A percentile compares a stretch with the other conserved stretches of the same genome.
phyloP scores from a whole-genome alignment of 2,329 filamentous ascomycete species.

The Aureobasidium namibiae region DNA sequence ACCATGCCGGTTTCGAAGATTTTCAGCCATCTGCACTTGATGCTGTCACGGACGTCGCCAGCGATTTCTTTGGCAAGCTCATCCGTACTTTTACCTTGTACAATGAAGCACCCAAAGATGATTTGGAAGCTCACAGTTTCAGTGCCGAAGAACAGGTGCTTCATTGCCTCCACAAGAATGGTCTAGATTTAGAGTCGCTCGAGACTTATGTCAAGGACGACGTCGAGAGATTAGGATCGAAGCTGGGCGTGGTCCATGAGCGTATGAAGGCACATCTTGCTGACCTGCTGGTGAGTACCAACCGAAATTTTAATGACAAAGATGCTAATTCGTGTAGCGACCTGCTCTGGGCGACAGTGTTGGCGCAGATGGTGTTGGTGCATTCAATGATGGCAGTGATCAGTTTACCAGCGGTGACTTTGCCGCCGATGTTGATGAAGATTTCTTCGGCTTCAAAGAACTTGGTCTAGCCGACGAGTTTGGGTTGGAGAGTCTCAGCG shows the following conservation, averaged over 20 bases:
- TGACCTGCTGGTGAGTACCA: constrained; percentile 59
- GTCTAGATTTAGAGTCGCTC: constrained; percentile 69
- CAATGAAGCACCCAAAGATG: constrained; percentile 65
- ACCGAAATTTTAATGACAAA: not conserved
- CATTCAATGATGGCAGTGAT: constrained; percentile 94
- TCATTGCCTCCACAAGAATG: constrained; percentile 77
- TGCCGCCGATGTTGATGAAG: constrained; percentile 93
- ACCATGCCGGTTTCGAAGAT: constrained; percentile 93
- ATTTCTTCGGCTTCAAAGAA: constrained; percentile 98
- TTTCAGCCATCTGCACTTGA: constrained; percentile 92
- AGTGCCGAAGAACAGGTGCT: constrained; percentile 78
- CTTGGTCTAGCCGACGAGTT: constrained; percentile 88
- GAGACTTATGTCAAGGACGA: constrained; percentile 90
- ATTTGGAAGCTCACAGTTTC: constrained; percentile 49
- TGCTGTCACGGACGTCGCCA: constrained; percentile 77
- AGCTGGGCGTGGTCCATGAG: constrained; percentile 78
- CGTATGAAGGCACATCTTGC: constrained; percentile 88
- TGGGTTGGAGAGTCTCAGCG: constrained; percentile 76
- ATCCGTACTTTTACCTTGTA: constrained; percentile 73
- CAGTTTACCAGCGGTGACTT: constrained; percentile 97
- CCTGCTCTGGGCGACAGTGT: constrained; percentile 71
- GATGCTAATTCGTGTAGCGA: constrained; percentile 37
- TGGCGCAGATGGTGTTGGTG: constrained; percentile 74
- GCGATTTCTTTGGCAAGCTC: constrained; percentile 82
- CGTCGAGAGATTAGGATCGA: constrained; percentile 73